phyloP scores from a whole-genome alignment of 371 early-diverging fungal genomes.

The Lichtheimia ramosa region DNA sequence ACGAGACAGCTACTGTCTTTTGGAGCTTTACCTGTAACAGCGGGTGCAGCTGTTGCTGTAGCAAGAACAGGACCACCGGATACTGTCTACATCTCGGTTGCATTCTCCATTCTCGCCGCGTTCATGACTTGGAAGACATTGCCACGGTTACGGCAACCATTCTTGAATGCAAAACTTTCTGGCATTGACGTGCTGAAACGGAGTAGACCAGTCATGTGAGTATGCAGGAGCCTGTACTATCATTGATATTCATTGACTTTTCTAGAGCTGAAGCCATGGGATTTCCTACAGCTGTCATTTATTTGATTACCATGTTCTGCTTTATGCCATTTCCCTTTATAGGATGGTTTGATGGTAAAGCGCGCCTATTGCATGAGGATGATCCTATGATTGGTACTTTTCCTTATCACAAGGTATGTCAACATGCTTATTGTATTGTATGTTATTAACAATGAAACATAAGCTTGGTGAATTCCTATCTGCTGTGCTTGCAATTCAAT shows the following conservation, averaged over 20 bases:
- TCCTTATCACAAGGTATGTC: slow-evolving; percentile 68
- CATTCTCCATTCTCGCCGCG: slow-evolving; percentile 69
- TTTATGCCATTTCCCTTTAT: slow-evolving; percentile 94
- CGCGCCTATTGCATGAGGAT: slow-evolving; percentile 33
- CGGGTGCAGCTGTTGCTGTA: neutral
- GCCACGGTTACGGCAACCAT: slow-evolving; percentile 56
- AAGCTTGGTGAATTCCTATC: slow-evolving; percentile 86
- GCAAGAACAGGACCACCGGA: slow-evolving; percentile 1
- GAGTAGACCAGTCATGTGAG: slow-evolving; percentile 70
- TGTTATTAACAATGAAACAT: no score
- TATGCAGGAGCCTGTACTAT: no score
- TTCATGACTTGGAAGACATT: slow-evolving; percentile 57
- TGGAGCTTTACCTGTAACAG: neutral
- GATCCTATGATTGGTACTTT: slow-evolving; percentile 54
- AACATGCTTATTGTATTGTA: neutral
- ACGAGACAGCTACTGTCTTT: neutral
- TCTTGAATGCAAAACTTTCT: slow-evolving; percentile 71
- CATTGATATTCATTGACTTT: no score
- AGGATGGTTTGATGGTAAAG: slow-evolving; percentile 63
- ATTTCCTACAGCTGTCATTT: slow-evolving; percentile 59
- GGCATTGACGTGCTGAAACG: slow-evolving; percentile 86
- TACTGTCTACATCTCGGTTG: slow-evolving; percentile 43
- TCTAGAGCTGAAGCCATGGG: slow-evolving; percentile 44
- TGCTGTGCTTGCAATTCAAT: slow-evolving; percentile 85
- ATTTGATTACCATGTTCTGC: slow-evolving; percentile 84